A percentile compares a stretch with the other conserved stretches of the same genome.
Evolutionary conservation across 129 eudicot genomes (phyloP).

Genomic region (Chrysanthemum seticuspe): DNA sequence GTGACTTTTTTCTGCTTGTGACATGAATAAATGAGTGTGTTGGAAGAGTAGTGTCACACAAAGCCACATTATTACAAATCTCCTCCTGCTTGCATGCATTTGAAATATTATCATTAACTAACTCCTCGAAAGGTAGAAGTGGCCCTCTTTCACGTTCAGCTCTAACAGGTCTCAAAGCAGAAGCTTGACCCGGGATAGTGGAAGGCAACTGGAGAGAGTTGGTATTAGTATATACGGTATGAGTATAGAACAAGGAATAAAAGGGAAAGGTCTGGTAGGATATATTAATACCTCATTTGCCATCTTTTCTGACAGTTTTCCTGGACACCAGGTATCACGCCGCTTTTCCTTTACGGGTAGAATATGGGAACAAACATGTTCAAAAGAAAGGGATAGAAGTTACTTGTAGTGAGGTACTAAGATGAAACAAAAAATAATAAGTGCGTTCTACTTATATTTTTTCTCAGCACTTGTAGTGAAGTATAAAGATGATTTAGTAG

Average conservation of each 20-base stretch:
- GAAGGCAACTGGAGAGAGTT: slow-evolving; percentile 43
- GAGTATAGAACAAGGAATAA: background rate
- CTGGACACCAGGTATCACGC: slow-evolving; percentile 99
- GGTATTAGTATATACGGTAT: background rate
- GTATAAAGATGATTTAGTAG: no score
- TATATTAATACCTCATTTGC: slow-evolving; percentile 50
- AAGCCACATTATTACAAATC: slow-evolving; percentile 14
- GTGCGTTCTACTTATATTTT: background rate
- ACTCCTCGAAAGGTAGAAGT: slow-evolving; percentile 82
- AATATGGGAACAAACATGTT: slow-evolving; percentile 18
- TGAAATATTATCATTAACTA: slow-evolving; percentile 47
- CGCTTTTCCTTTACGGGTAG: slow-evolving; percentile 63
- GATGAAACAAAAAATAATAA: background rate
- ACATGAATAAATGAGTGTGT: slow-evolving; percentile 67
- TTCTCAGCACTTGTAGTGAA: no score
- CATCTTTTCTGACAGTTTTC: slow-evolving; percentile 56
- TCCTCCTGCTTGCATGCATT: slow-evolving; percentile 39
- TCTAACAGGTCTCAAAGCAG: slow-evolving; percentile 51
- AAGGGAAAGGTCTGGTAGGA: slow-evolving; percentile 5
- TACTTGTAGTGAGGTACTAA: slow-evolving; percentile 18
- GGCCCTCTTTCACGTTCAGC: slow-evolving; percentile 47
- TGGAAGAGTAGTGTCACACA: slow-evolving; percentile 56
- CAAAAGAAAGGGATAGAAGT: slow-evolving; percentile 3
- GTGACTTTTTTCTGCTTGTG: slow-evolving; percentile 76
- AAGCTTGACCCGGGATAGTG: slow-evolving; percentile 45